Evolutionary conservation across 1,139 yeast species (phyloP).

Genomic region (Geotrichum cucujoidarum): DNA sequence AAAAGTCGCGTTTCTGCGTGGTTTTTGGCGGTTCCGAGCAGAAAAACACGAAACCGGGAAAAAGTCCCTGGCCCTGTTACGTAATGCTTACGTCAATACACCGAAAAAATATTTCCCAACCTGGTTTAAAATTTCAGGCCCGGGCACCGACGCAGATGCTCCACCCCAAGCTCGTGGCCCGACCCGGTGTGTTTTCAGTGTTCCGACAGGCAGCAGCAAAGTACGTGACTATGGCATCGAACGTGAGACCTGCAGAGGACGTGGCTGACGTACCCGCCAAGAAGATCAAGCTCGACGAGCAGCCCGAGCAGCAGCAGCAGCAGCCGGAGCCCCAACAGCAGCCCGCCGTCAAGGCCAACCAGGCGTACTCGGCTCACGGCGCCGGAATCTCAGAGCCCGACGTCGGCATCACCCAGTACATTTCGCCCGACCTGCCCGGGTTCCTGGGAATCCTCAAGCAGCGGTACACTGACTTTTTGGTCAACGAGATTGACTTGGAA

Average conservation of each 20-base stretch:
- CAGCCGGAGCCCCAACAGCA: neutral
- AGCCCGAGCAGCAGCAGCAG: too few species aligned
- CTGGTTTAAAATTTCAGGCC: neutral
- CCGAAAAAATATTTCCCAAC: too few species aligned
- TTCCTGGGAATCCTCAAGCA: slow-evolving; percentile 78
- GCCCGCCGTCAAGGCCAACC: neutral
- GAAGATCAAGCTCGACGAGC: slow-evolving; percentile 11
- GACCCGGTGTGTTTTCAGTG: neutral
- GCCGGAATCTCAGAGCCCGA: slow-evolving; percentile 53
- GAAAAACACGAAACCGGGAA: too few species aligned
- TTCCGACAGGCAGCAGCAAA: too few species aligned
- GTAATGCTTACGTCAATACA: too few species aligned
- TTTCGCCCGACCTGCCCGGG: slow-evolving; percentile 54
- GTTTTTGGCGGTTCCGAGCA: too few species aligned
- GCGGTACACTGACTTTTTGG: slow-evolving; percentile 90
- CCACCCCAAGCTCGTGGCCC: too few species aligned
- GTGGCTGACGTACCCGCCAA: slow-evolving; percentile 11
- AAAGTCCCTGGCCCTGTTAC: too few species aligned
- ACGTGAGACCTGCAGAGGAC: slow-evolving; percentile 16
- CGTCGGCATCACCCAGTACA: slow-evolving; percentile 78
- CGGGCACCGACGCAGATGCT: too few species aligned
- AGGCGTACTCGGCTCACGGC: slow-evolving; percentile 18
- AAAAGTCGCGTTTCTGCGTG: too few species aligned
- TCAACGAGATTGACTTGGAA: slow-evolving; percentile 69
- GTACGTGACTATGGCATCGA: too few species aligned